Base-by-base conservation (phyloP, 345 rosid species). In the Linum lewisii region DNA sequence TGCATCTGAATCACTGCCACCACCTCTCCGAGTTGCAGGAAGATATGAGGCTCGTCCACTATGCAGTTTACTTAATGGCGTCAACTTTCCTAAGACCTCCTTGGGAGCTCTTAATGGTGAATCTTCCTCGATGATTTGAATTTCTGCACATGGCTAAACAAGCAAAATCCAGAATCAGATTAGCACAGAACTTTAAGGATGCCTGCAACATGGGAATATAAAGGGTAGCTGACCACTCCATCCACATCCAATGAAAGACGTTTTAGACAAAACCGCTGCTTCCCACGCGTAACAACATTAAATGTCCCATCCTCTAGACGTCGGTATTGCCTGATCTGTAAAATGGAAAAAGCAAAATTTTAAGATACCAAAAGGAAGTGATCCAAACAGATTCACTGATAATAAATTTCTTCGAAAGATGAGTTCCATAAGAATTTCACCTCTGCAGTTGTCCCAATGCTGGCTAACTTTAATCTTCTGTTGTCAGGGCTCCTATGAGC, bases 371-470 rank as follows among this genome's bases (percentile, higher is more conserved):
- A 14, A 51, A 61, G 29, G 20, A 4, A 18, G 32, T 24, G 4
- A 19, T 24, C 19, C 8, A 24, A 18, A 38, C 14, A 59, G 9
- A 36, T 36, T 37, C 42, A 51, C 52, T 55, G 34, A 21, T 53
- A n/a, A 36, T 32, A 32, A 13, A 24, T 18, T 1, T 3, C 23
- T 34, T n/a, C 20, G 19, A 57, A 54, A 61, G 11, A 11, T 2
- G 34, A 38, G 42, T 51, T 51, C 42, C 61, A 53, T 42, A 65
- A 57, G 21, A 16, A 51, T 72, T 26, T 26, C 6, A 93, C 99
- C 95, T 89, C 99, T 23, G 97, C 99, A 24, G 96, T 93, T 68
- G 99, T 93, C 62, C 99, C 99, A 14, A 81, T 74, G 19, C 66
- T 76, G 37, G 94, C 81, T 72, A 82, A 80, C 67, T 66, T 87